A percentile compares a stretch with the other conserved stretches of the same genome.
These are phyloP conservation scores for Gossypium longicalyx DNA, from an alignment of 345 rosid species.

Conservation along the genomic window DNA sequence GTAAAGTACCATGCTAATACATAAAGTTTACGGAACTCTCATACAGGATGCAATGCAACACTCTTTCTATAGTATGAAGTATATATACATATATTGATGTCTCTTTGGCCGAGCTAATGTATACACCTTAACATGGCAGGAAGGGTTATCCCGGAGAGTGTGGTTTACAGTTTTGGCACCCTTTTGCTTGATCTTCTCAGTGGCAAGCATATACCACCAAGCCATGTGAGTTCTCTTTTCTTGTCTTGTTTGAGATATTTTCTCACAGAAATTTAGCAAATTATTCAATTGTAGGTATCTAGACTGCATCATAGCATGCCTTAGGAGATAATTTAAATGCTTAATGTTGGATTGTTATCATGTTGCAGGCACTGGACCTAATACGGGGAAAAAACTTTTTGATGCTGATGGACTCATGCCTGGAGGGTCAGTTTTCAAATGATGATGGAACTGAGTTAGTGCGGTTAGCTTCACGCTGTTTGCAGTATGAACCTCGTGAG, in stretches of 20 bases:
- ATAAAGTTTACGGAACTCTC: not conserved
- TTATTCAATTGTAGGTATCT: not conserved
- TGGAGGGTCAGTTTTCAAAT: conserved; percentile 75
- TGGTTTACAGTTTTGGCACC: conserved; percentile 84
- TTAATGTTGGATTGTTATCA: not conserved
- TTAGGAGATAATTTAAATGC: not conserved
- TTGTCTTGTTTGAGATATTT: not conserved
- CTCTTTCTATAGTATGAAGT: not conserved
- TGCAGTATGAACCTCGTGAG: conserved; percentile 83
- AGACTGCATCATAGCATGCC: not conserved
- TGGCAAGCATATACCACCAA: conserved; percentile 91
- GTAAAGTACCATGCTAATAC: conserved; percentile 26
- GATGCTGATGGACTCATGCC: conserved; percentile 80
- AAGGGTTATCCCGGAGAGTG: conserved; percentile 79
- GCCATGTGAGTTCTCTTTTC: conserved; percentile 54
- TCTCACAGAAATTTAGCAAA: not conserved
- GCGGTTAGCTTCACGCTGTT: conserved; percentile 75
- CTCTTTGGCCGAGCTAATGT: conserved; percentile 4
- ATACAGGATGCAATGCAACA: not conserved
- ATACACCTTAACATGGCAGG: conserved; percentile 35
- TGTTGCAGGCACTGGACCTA: conserved; percentile 74
- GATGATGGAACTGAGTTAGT: conserved; percentile 88
- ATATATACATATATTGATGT: not conserved
- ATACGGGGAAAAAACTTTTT: conserved; percentile 73
- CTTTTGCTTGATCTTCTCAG: conserved; percentile 81